Evolutionary conservation across 441 rosid species (phyloP), one percentile per base, ranked within the genome.

Genomic region (Geranium incanum): DNA sequence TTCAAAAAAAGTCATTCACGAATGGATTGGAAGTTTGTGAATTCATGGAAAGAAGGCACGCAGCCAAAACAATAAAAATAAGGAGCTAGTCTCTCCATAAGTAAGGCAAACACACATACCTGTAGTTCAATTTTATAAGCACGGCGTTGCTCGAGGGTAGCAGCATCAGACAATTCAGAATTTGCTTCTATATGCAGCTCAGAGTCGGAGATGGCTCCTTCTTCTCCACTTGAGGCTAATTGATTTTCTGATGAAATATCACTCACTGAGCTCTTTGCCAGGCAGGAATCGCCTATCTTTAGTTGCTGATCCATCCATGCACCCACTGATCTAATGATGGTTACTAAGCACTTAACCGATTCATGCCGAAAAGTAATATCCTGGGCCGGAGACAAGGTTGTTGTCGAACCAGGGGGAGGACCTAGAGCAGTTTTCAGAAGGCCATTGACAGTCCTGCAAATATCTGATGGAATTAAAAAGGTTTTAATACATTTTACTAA

Each of bases 101-200:
- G 33, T 28, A 28, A 28, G 33, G 33, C 33, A 71, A 73, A 75
- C 70, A 71, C 60, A 70, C 74, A 73, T 39, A 93, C 99, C 97
- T 88, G 99, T 71, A 92, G 90, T 84, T 94, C 99, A 76, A 92
- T 89, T 83, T 92, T 92, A 76, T 92, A 92, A 68, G 97, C 86
- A 67, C 96, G 93, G 28, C 97, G 90, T 71, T 90, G 97, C 82
- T 95, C 99, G 60, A 95, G 86, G 21, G 89, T 88, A 72, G 91
- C 89, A 76, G 99, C 89, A 74, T 87, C 91, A 59, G 95, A 84
- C 77, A 84, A 80, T 79, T 95, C 97, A 50, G 90, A 74, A 82
- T 57, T 88, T 69, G 75, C 78, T 76, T 92, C 94, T 68, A 86
- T 72, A 70, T 90, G 43, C 6, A 39, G 93, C 19, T 95, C 99